Base-by-base conservation (phyloP, 2,329 filamentous ascomycete species). In the Lasiodiplodia sp. region DNA sequence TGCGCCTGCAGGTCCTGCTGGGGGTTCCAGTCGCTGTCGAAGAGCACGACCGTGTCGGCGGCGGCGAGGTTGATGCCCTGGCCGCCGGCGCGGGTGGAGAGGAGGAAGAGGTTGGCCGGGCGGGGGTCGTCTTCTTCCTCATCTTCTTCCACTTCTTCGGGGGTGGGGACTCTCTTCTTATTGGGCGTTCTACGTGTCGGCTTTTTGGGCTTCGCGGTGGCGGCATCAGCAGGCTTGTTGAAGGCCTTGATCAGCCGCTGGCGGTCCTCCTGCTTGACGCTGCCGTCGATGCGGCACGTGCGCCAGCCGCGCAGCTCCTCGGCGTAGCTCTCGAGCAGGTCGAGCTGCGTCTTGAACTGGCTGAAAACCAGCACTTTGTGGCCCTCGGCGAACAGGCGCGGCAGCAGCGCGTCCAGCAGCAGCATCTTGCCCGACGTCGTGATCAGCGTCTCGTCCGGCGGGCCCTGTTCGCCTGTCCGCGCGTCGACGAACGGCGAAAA, bases 321-420 rank as follows among this genome's bases (percentile, higher is more conserved):
- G 57, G 93, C 93, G 81, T 97, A 99, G 67, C 95, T 91, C 71
- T 96, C 89, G 0, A 99, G 84, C 2, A 99, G 91, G 75, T 98
- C 94, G 0, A 99, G 88, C 71, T 97, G 94, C 0, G 91, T 97
- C 69, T 94, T 96, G 82, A 99, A 99, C 76, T 99, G 96, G 0
- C 93, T 96, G 80, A 99, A 99, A 64, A 99, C 93, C 56, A 99
- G 87, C 34, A 98, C 91, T 76, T 98, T 98, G 82, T 97, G 94
- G 3, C 88, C 91, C 0, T 88, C 86, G 0, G 83, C 72, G 69
- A 99, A 91, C 0, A 99, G 85, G 2, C 86, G 85, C 0, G 92
- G 92, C 0, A 99, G 86, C 0, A 99, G 86, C 0, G 93, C 89
- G 77, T 99, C 96, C 0, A 99, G 87, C 0, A 99, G 87, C 2